A percentile compares a stretch with the other conserved stretches of the same genome.
Evolutionary conservation across 345 rosid genomes (phyloP).

Genomic region (Rhodamnia rubescens): DNA sequence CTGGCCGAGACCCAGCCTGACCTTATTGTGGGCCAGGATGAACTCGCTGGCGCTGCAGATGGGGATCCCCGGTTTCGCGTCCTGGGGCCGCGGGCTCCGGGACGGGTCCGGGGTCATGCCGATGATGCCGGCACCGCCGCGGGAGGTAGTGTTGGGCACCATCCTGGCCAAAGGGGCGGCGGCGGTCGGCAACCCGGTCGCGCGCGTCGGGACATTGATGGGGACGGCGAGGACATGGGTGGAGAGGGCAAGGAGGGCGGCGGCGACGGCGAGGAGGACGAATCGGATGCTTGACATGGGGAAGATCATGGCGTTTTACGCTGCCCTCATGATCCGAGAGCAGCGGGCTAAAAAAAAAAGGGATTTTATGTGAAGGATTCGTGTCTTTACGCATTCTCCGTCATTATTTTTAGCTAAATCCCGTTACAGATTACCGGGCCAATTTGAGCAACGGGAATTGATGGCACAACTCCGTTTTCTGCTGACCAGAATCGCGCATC

Average conservation of each 20-base stretch:
- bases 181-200: background rate
- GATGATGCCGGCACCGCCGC: background rate
- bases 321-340: background rate
- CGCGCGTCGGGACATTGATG: background rate
- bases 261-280: background rate
- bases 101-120: background rate
- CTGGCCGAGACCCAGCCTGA: conserved; percentile 4
- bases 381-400: background rate
- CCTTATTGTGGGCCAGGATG: conserved; percentile 22
- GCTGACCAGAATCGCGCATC: accelerated
- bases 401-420: background rate
- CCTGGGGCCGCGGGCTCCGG: background rate
- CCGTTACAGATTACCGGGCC: background rate
- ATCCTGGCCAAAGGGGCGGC: background rate
- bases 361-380: background rate
- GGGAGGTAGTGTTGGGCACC: background rate
- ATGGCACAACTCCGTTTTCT: background rate
- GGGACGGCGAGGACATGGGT: background rate
- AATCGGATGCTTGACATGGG: background rate
- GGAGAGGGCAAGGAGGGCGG: background rate
- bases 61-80: background rate
- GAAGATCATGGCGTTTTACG: background rate
- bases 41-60: conserved; percentile 2
- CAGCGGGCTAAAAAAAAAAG: background rate
- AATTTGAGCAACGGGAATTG: background rate